These are phyloP conservation scores for Paspalum vaginatum DNA, from an alignment of 176 grass and related monocot species.

Conservation along the genomic window DNA sequence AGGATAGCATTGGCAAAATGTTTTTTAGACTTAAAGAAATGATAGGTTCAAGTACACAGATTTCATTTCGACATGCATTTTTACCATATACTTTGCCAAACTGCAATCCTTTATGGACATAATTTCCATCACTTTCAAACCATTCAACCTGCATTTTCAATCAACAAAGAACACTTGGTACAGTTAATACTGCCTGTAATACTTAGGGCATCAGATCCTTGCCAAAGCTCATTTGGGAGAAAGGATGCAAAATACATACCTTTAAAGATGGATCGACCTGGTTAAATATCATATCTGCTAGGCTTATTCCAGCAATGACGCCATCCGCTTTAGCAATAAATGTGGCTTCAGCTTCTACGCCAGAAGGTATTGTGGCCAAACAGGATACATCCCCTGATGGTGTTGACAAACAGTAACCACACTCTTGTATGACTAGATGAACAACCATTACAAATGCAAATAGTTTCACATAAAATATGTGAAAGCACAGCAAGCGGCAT, in stretches of 20 bases:
- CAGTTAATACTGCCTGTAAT: not conserved
- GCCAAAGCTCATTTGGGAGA: constrained; percentile 8
- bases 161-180: constrained; percentile 11
- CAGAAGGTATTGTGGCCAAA: constrained; percentile 83
- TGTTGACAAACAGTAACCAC: constrained; percentile 16
- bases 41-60: not conserved
- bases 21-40: constrained; percentile 1
- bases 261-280: constrained; percentile 83
- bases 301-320: constrained; percentile 77
- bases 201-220: constrained; percentile 18
- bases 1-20: not conserved
- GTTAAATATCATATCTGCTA: constrained; percentile 95
- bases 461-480: constrained; percentile 12
- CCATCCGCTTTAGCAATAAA: constrained; percentile 94
- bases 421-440: not conserved
- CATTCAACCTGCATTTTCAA: constrained; percentile 70
- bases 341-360: constrained; percentile 83
- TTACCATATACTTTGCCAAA: constrained; percentile 97
- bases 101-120: constrained; percentile 72
- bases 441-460: not conserved
- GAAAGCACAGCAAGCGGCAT: not conserved
- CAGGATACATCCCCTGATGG: constrained; percentile 87
- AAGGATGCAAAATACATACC: constrained; percentile 39
- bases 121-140: constrained; percentile 75
- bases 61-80: not conserved